Conservation (phyloP, 495 filamentous ascomycete species). For the Aspergillus sclerotioniger region DNA sequence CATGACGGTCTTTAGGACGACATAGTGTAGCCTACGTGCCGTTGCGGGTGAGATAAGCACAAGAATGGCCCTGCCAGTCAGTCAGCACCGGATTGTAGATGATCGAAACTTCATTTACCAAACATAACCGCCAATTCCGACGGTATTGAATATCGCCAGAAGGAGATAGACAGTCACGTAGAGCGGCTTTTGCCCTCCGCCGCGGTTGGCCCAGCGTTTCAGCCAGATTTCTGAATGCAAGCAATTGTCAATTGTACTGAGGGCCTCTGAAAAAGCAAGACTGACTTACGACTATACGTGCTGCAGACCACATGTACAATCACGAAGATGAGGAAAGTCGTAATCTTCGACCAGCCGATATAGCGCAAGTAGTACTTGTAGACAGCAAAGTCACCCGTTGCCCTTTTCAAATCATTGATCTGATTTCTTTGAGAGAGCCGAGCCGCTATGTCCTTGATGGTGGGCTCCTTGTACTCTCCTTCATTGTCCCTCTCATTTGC, state of each 20-base stretch:
- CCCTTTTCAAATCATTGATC: background rate
- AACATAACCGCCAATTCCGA: slow-evolving; percentile 1
- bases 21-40: background rate
- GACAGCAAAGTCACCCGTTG: background rate
- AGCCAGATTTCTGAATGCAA: slow-evolving; percentile 2
- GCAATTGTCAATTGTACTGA: background rate
- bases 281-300: background rate
- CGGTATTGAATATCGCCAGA: background rate
- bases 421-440: background rate
- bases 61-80: background rate
- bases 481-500: background rate
- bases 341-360: background rate
- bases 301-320: background rate
- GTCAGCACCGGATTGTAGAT: background rate
- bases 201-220: background rate
- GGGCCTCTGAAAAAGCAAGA: too few relatives aligned
- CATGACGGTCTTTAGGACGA: slow-evolving; percentile 5
- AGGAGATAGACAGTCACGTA: background rate
- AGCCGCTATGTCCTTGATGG: background rate
- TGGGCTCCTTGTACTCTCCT: background rate
- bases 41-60: background rate
- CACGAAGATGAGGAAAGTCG: background rate
- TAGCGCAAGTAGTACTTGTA: slow-evolving; percentile 1
- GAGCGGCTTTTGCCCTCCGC: background rate
- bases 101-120: background rate